Percentiles rank a stretch among this genome's conserved stretches.
Evolutionary conservation across 179 eudicot species (phyloP).

Genomic region (Actinidia arguta): DNA sequence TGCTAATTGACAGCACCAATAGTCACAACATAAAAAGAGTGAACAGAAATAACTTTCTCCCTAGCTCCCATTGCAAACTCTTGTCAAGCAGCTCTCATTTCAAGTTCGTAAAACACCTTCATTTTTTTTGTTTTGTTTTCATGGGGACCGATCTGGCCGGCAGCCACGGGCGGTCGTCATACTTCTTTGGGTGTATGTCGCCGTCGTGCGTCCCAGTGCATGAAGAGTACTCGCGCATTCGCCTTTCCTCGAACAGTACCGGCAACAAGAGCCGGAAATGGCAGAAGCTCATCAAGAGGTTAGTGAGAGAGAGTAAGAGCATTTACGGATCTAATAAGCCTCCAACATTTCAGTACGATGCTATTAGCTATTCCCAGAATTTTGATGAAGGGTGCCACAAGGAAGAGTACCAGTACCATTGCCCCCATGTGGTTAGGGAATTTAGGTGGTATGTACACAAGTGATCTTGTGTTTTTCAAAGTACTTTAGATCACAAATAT

Average conservation of each 20-base stretch:
- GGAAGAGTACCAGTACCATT: constrained; percentile 35
- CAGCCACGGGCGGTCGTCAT: constrained; percentile 34
- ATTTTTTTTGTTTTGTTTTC: not conserved
- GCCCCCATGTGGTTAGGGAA: constrained; percentile 13
- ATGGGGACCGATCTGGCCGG: not conserved
- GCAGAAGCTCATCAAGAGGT: constrained; percentile 52
- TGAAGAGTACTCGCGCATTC: constrained; percentile 57
- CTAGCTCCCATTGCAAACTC: not conserved
- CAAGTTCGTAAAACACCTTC: not conserved
- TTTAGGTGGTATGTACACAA: not conserved
- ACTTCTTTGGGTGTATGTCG: constrained; percentile 64
- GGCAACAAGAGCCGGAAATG: constrained; percentile 42
- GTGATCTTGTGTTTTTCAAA: not conserved
- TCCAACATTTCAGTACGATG: constrained; percentile 64
- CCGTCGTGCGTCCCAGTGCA: constrained; percentile 65
- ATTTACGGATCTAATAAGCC: constrained; percentile 41
- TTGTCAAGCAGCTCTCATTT: not conserved
- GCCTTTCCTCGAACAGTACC: constrained; percentile 10
- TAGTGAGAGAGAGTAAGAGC: constrained; percentile 52
- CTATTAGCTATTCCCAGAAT: constrained; percentile 72
- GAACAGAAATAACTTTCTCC: not conserved
- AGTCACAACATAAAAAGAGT: not conserved
- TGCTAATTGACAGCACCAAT: not conserved
- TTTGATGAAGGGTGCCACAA: constrained; percentile 72
- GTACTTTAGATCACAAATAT: not conserved